These are phyloP conservation scores for Lentinus polychrous DNA, from an alignment of 1,284 basidiomycete genomes.

Conservation along the genomic window DNA sequence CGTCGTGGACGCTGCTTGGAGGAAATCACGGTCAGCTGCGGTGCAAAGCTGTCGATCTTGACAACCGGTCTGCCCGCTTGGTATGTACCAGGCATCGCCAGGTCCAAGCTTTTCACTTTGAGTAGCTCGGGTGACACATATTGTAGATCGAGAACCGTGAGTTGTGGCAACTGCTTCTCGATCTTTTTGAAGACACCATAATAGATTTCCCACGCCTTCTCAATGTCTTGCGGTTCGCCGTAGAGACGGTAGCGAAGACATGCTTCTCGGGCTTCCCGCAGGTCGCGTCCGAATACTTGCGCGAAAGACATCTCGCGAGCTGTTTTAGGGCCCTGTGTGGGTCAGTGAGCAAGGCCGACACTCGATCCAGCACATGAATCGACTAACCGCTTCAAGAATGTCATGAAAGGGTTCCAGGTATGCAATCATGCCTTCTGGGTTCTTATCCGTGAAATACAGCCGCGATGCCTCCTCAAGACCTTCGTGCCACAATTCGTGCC, in stretches of 20 bases:
- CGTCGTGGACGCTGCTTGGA: slow-evolving; percentile 97
- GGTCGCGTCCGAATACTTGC: slow-evolving; percentile 91
- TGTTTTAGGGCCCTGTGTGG: slow-evolving; percentile 79
- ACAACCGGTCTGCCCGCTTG: slow-evolving; percentile 86
- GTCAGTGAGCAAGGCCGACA: too few species aligned
- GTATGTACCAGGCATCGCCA: slow-evolving; percentile 97
- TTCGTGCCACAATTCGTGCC: slow-evolving; percentile 99
- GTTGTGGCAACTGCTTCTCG: slow-evolving; percentile 87
- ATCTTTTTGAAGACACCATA: slow-evolving; percentile 96
- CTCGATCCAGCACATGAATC: slow-evolving; percentile 3
- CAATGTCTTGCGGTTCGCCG: slow-evolving; percentile 86
- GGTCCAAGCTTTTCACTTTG: slow-evolving; percentile 83
- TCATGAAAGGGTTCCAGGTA: slow-evolving; percentile 93
- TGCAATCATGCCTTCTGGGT: slow-evolving; percentile 98
- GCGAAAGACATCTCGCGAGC: slow-evolving; percentile 93
- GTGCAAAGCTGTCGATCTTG: slow-evolving; percentile 78
- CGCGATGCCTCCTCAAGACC: slow-evolving; percentile 97
- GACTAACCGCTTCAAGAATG: slow-evolving; percentile 78
- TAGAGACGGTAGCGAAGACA: slow-evolving; percentile 83
- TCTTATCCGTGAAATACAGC: slow-evolving; percentile 96
- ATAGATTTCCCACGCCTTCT: slow-evolving; percentile 99
- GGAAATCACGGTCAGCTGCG: slow-evolving; percentile 87
- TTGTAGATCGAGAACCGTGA: slow-evolving; percentile 93
- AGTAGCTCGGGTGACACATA: slow-evolving; percentile 94
- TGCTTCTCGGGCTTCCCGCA: slow-evolving; percentile 92